Conservation (phyloP, 352 stramenopile species). For the Globisporangium yorkense region DNA sequence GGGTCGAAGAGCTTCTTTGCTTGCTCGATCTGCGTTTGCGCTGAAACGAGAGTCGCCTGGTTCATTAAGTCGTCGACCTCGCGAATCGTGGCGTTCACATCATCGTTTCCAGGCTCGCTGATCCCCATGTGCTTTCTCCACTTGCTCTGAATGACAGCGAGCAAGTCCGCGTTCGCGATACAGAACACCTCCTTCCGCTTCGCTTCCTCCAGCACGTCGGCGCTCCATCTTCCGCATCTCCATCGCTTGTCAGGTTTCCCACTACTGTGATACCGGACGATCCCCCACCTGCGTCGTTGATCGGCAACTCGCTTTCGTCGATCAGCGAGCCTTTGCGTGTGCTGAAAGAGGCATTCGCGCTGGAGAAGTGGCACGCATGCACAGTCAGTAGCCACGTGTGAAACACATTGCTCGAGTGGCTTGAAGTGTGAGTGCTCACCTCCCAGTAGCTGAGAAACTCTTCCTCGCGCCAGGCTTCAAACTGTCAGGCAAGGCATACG, state of each 20-base stretch:
- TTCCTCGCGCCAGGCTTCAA: conserved; percentile 69
- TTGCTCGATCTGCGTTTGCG: conserved; percentile 52
- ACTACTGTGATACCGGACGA: conserved; percentile 42
- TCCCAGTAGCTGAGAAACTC: conserved; percentile 79
- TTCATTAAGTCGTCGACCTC: conserved; percentile 33
- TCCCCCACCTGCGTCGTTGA: conserved; percentile 40
- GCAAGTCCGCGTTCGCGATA: conserved; percentile 38
- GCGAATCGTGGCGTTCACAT: conserved; percentile 20
- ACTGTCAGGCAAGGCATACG: conserved; percentile 21
- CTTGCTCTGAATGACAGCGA: conserved; percentile 48
- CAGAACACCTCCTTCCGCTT: conserved; percentile 46
- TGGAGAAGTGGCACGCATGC: conserved; percentile 12
- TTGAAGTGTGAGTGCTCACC: conserved; percentile 18
- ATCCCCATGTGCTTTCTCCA: conserved; percentile 33
- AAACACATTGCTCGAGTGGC: neutral
- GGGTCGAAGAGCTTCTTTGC: conserved; percentile 58
- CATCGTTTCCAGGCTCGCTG: conserved; percentile 11
- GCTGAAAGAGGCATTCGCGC: conserved; percentile 53
- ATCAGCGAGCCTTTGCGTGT: conserved; percentile 28
- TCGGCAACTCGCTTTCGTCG: conserved; percentile 36
- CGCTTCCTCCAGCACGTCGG: conserved; percentile 40
- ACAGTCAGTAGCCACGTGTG: neutral
- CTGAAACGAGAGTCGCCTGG: conserved; percentile 35
- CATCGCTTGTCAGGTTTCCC: conserved; percentile 61
- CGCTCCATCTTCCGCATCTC: conserved; percentile 37